A percentile compares a stretch with the other conserved stretches of the same genome.
Conservation (phyloP, 352 stramenopile genomes). For the Globisporangium camurandrum region DNA sequence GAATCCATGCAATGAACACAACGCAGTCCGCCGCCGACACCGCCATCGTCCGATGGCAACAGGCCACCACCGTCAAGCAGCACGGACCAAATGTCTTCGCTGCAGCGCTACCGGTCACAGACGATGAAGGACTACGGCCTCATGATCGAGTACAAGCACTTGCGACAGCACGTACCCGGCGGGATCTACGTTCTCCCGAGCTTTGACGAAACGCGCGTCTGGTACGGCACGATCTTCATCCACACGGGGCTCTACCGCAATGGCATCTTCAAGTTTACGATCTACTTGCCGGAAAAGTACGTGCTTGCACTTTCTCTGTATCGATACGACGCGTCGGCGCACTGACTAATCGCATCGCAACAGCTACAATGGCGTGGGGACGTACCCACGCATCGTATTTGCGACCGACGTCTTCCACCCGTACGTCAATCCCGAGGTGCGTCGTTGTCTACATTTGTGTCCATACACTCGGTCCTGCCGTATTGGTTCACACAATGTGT, state of each 20-base stretch:
- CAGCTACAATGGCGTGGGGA: constrained; percentile 92
- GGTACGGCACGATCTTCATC: constrained; percentile 95
- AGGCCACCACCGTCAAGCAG: constrained; percentile 11
- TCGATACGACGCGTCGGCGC: background rate
- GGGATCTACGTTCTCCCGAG: constrained; percentile 95
- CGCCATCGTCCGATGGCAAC: background rate
- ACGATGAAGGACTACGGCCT: constrained; percentile 94
- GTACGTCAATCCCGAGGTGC: constrained; percentile 80
- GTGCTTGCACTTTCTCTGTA: background rate
- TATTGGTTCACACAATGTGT: background rate
- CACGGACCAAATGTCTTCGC: constrained; percentile 65
- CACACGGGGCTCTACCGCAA: constrained; percentile 93
- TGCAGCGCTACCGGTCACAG: constrained; percentile 79
- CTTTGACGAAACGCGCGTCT: constrained; percentile 88
- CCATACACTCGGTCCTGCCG: background rate
- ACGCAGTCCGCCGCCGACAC: background rate
- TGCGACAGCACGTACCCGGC: constrained; percentile 90
- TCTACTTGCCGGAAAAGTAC: constrained; percentile 71
- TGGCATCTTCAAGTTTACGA: constrained; percentile 96
- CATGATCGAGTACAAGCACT: constrained; percentile 97
- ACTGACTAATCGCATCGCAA: constrained; percentile 1
- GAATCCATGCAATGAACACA: no score
- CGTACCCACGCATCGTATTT: constrained; percentile 91
- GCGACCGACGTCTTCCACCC: constrained; percentile 91
- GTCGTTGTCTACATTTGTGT: background rate